Percentiles rank a stretch among this genome's conserved stretches.
These are phyloP conservation scores for Cyclotella choctawhatcheeana DNA, from an alignment of 108 stramenopile genomes.

Conservation along the genomic window DNA sequence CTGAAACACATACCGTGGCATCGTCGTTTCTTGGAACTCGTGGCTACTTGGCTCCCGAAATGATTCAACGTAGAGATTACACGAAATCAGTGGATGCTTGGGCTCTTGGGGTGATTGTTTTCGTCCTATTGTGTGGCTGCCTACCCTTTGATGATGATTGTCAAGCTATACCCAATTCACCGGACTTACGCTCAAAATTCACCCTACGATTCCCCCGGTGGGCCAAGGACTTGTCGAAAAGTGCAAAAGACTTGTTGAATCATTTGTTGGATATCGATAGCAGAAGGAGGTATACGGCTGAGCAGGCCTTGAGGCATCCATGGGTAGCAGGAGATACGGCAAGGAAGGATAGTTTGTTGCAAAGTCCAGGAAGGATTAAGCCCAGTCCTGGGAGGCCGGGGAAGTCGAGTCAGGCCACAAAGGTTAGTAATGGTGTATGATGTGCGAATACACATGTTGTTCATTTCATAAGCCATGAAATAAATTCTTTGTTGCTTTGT, in stretches of 20 bases:
- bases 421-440: slow-evolving; percentile 2
- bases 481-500: too few species aligned
- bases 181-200: slow-evolving; percentile 80
- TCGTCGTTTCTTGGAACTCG: slow-evolving; percentile 92
- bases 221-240: slow-evolving; percentile 89
- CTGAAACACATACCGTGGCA: slow-evolving; percentile 68
- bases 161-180: slow-evolving; percentile 73
- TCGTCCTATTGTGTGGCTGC: slow-evolving; percentile 94
- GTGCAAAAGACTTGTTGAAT: slow-evolving; percentile 92
- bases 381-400: slow-evolving; percentile 56
- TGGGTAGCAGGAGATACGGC: slow-evolving; percentile 92
- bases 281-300: slow-evolving; percentile 86
- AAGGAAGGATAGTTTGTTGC: slow-evolving; percentile 70
- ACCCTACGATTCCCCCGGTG: slow-evolving; percentile 93
- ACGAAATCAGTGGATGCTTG: slow-evolving; percentile 89
- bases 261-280: slow-evolving; percentile 92
- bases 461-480: background rate
- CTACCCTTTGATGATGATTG: slow-evolving; percentile 98
- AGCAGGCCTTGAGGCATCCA: slow-evolving; percentile 94
- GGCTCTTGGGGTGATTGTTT: slow-evolving; percentile 93
- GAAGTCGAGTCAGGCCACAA: slow-evolving; percentile 40
- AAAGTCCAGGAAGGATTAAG: slow-evolving; percentile 81
- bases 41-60: slow-evolving; percentile 97
- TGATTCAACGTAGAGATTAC: slow-evolving; percentile 92
- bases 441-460: background rate